A percentile compares a stretch with the other conserved stretches of the same genome.
These are phyloP conservation scores for Aspergillus cejpii DNA, from an alignment of 2,329 filamentous ascomycete species.

Conservation along the genomic window DNA sequence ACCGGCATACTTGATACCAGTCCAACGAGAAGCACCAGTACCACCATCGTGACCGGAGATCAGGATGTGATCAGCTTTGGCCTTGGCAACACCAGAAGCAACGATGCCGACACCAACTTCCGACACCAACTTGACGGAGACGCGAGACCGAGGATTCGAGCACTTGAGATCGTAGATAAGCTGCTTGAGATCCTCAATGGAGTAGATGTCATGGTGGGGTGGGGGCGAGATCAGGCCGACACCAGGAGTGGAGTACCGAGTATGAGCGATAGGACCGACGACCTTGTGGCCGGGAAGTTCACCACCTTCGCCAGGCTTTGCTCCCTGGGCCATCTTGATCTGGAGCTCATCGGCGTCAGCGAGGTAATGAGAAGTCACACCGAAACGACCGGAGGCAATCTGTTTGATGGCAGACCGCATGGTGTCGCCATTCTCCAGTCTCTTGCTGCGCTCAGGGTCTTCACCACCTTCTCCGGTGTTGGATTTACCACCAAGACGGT, in stretches of 20 bases:
- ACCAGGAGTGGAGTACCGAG: conserved; percentile 90
- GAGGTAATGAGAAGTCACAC: conserved; percentile 90
- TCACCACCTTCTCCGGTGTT: conserved; percentile 98
- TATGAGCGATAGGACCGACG: conserved; percentile 85
- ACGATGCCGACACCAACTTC: conserved; percentile 97
- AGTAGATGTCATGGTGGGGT: conserved; percentile 97
- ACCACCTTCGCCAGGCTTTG: conserved; percentile 95
- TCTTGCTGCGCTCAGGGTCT: conserved; percentile 80
- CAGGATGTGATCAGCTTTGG: conserved; percentile 92
- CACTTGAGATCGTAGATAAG: conserved; percentile 97
- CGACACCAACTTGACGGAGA: conserved; percentile 95
- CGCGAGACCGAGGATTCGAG: conserved; percentile 81
- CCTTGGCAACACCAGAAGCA: conserved; percentile 93
- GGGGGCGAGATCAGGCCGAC: conserved; percentile 94
- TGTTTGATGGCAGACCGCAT: conserved; percentile 98
- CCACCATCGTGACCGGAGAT: conserved; percentile 97
- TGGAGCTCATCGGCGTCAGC: conserved; percentile 93
- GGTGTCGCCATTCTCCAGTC: conserved; percentile 84
- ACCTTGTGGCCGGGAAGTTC: conserved; percentile 97
- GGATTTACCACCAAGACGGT: conserved; percentile 89
- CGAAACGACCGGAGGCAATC: conserved; percentile 90
- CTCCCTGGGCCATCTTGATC: conserved; percentile 99
- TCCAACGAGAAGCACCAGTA: conserved; percentile 94
- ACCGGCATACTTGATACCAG: conserved; percentile 96
- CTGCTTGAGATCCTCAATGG: conserved; percentile 95